These are phyloP conservation scores for Paecilomyces dactylethromorphus DNA, from an alignment of 2,329 filamentous ascomycete species.

Conservation along the genomic window DNA sequence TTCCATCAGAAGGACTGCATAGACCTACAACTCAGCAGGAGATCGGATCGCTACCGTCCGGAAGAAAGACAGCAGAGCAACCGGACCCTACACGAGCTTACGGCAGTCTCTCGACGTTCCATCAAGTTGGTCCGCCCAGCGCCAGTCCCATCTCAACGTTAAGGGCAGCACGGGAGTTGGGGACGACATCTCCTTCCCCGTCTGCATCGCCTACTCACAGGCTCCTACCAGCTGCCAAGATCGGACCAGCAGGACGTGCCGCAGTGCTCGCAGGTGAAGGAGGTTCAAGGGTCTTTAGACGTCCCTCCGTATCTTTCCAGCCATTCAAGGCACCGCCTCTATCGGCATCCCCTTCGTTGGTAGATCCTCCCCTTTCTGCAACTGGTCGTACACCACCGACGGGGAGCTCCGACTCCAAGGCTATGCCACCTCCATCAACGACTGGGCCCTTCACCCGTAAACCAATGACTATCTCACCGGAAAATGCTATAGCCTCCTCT, in stretches of 20 bases:
- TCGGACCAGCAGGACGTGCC: conserved; percentile 24
- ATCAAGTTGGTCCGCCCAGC: conserved; percentile 67
- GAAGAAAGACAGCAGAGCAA: conserved; percentile 43
- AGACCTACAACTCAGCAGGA: conserved; percentile 38
- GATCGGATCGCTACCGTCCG: conserved; percentile 68
- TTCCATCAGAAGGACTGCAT: conserved; percentile 49
- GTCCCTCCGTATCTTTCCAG: conserved; percentile 83
- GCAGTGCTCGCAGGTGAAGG: conserved; percentile 40
- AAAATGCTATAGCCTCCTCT: conserved; percentile 58
- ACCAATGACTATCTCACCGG: conserved; percentile 49
- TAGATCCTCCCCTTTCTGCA: conserved; percentile 39
- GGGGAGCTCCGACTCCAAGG: conserved; percentile 32
- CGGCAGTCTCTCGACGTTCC: conserved; percentile 82
- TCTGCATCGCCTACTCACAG: conserved; percentile 46
- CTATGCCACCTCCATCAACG: conserved; percentile 32
- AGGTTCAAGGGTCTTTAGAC: conserved; percentile 50
- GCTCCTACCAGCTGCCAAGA: conserved; percentile 32
- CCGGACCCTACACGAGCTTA: conserved; percentile 72
- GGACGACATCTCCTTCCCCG: conserved; percentile 44
- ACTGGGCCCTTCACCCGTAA: conserved; percentile 31
- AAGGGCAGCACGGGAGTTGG: conserved; percentile 56
- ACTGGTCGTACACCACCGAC: conserved; percentile 33
- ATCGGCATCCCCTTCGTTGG: conserved; percentile 72
- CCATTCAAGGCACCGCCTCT: conserved; percentile 94
- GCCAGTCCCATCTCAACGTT: conserved; percentile 83